Conservation (phyloP, 495 filamentous ascomycete species). For the Podospora didyma region DNA sequence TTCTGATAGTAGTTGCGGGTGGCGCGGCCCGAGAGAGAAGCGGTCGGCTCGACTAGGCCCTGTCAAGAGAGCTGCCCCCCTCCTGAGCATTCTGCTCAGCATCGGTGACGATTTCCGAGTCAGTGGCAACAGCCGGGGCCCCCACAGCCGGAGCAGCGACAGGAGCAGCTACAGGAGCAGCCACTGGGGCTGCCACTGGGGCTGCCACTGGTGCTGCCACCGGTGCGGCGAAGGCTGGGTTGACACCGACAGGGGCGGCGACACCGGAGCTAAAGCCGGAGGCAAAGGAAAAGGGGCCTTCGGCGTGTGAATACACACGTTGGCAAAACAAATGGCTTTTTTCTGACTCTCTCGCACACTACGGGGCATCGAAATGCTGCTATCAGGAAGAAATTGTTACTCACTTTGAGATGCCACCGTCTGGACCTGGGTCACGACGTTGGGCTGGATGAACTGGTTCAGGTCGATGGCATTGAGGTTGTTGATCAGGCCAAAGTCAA, state of each 20-base stretch:
- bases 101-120: conserved; percentile 21
- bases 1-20: background rate
- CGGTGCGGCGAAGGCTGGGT: background rate
- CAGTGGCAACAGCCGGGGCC: background rate
- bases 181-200: background rate
- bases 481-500: conserved; percentile 38
- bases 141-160: background rate
- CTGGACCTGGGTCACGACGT: conserved; percentile 35
- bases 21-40: background rate
- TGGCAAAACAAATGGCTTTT: background rate
- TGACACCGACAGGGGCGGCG: background rate
- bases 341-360: background rate
- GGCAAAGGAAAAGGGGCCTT: conserved; percentile 8
- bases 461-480: conserved; percentile 36
- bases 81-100: conserved; percentile 28
- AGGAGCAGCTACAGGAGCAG: background rate
- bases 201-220: too few species aligned
- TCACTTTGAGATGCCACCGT: conserved; percentile 28
- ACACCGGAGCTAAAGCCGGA: background rate
- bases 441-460: conserved; percentile 32
- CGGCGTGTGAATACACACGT: conserved; percentile 19
- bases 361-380: background rate
- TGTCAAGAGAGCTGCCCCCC: conserved; percentile 17
- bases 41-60: conserved; percentile 1
- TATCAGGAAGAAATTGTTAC: conserved; percentile 11